A percentile compares a stretch with the other conserved stretches of the same genome.
These are phyloP conservation scores for Chrysanthemum lavandulifolium DNA, from an alignment of 129 eudicot genomes.

Conservation along the genomic window DNA sequence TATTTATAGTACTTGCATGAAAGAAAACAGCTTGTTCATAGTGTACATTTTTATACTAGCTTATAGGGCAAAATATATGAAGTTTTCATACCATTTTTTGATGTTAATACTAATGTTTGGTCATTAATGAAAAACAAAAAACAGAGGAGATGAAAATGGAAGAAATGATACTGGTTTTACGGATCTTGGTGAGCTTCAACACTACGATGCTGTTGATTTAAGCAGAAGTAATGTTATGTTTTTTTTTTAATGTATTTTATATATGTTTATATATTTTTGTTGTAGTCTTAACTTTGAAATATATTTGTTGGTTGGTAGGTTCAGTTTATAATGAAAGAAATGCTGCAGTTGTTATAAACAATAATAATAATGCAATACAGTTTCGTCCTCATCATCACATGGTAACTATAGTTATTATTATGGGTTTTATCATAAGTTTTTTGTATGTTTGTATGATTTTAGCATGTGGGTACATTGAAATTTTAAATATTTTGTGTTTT, in stretches of 20 bases:
- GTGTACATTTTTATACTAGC: neutral
- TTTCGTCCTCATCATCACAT: conserved; percentile 52
- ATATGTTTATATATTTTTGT: conserved; percentile 6
- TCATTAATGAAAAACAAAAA: conserved; percentile 4
- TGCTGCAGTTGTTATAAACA: conserved; percentile 42
- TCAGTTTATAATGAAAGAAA: conserved; percentile 56
- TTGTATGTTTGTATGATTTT: conserved; percentile 22
- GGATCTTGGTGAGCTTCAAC: conserved; percentile 81
- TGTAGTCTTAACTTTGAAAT: conserved; percentile 19
- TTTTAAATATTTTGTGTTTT: conserved; percentile 23
- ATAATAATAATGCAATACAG: conserved; percentile 37
- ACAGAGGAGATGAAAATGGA: conserved; percentile 49
- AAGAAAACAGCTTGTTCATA: too few species aligned
- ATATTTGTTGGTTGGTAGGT: conserved; percentile 40
- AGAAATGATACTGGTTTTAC: conserved; percentile 41
- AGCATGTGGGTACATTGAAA: conserved; percentile 35
- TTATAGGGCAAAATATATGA: too few species aligned
- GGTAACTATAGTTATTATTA: neutral
- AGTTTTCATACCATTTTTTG: too few species aligned
- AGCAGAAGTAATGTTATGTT: conserved; percentile 53
- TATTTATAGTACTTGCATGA: too few species aligned
- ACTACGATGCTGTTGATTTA: conserved; percentile 77
- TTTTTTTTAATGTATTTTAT: neutral
- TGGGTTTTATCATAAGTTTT: neutral
- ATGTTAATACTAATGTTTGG: neutral